A percentile compares a stretch with the other conserved stretches of the same genome.
These are phyloP conservation scores for Stenogyne calaminthoides DNA, from an alignment of 305 asterid species.

Conservation along the genomic window DNA sequence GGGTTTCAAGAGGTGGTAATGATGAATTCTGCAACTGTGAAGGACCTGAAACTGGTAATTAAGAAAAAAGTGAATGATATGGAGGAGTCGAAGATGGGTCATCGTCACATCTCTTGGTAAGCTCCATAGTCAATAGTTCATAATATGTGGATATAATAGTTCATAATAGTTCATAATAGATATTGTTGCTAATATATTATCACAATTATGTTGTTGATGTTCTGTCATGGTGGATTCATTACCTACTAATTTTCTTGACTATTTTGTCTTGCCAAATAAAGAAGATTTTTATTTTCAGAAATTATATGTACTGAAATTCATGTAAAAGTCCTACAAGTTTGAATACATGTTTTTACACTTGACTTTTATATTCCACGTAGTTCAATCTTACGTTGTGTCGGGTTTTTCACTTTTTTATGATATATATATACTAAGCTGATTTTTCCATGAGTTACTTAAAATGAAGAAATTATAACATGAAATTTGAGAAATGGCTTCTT, in stretches of 20 bases:
- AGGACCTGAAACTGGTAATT: slow-evolving; percentile 69
- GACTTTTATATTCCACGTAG: neutral
- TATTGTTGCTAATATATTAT: neutral
- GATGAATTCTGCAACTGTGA: slow-evolving; percentile 77
- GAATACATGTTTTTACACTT: neutral
- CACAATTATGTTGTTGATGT: neutral
- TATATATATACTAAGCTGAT: neutral
- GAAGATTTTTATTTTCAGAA: neutral
- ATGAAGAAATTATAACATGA: neutral
- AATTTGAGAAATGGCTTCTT: slow-evolving; percentile 7
- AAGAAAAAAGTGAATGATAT: slow-evolving; percentile 61
- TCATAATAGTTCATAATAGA: neutral
- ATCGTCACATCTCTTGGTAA: slow-evolving; percentile 88
- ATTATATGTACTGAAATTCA: neutral
- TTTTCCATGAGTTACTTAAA: neutral
- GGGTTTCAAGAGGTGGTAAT: slow-evolving; percentile 58
- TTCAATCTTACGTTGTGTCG: neutral
- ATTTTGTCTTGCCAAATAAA: neutral
- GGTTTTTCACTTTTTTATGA: neutral
- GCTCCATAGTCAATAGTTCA: slow-evolving; percentile 9
- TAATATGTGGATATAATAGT: neutral
- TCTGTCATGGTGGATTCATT: neutral
- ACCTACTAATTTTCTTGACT: neutral
- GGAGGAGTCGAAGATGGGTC: slow-evolving; percentile 86
- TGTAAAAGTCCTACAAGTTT: neutral